A percentile compares a stretch with the other conserved stretches of the same genome.
These are phyloP conservation scores for Suillus tomentosus DNA, from an alignment of 768 basidiomycete genomes.

Conservation along the genomic window DNA sequence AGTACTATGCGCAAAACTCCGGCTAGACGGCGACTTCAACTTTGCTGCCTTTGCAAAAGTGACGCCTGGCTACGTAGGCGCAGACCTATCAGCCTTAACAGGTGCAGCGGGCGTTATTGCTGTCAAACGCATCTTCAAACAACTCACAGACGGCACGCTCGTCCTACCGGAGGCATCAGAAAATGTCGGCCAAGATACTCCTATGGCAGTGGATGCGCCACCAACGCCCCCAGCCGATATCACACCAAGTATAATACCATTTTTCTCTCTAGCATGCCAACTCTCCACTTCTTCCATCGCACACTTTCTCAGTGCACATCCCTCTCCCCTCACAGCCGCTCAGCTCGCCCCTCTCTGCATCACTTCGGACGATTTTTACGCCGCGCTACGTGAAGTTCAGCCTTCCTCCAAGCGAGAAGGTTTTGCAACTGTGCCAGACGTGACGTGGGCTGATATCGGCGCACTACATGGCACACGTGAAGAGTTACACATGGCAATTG, in stretches of 20 bases:
- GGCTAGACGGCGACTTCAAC: conserved; percentile 87
- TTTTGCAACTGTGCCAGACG: conserved; percentile 94
- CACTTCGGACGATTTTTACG: conserved; percentile 75
- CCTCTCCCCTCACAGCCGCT: conserved; percentile 69
- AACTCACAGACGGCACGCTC: conserved; percentile 66
- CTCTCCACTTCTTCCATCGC: conserved; percentile 73
- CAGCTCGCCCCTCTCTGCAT: conserved; percentile 85
- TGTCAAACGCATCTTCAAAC: conserved; percentile 92
- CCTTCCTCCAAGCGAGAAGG: conserved; percentile 98
- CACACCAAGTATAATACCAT: conserved; percentile 30
- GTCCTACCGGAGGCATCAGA: conserved; percentile 47
- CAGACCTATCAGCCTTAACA: conserved; percentile 87
- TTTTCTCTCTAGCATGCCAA: conserved; percentile 39
- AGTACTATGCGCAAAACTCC: conserved; percentile 81
- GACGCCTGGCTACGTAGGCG: conserved; percentile 97
- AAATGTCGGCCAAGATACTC: conserved; percentile 25
- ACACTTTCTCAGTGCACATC: conserved; percentile 87
- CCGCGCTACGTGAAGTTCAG: conserved; percentile 86
- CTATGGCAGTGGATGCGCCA: conserved; percentile 41
- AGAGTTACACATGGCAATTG: conserved; percentile 96
- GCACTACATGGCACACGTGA: conserved; percentile 86
- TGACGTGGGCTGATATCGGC: conserved; percentile 93
- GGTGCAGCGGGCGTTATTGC: conserved; percentile 95
- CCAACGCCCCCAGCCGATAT: conserved; percentile 23
- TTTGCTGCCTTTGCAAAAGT: conserved; percentile 84